Percentiles rank a stretch among this genome's conserved stretches.
Evolutionary conservation across 2,329 filamentous ascomycete genomes (phyloP).

Genomic region (Colletotrichum sp.): DNA sequence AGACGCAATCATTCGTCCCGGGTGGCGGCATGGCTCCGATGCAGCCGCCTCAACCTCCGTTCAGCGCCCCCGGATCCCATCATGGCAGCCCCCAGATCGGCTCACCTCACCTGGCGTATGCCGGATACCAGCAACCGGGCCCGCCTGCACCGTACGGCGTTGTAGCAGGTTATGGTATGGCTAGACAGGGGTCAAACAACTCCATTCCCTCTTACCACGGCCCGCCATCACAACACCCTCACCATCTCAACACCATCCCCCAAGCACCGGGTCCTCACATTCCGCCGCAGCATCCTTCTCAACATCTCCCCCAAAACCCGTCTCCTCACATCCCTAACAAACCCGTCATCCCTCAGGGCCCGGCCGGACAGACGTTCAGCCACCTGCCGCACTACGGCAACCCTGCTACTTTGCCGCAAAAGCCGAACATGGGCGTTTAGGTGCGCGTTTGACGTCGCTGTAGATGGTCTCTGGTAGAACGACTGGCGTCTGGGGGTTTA

Average conservation of each 20-base stretch:
- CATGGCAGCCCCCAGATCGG: constrained; percentile 60
- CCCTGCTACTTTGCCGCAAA: constrained; percentile 64
- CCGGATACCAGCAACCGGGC: constrained; percentile 50
- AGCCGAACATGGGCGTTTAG: constrained; percentile 50
- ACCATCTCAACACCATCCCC: constrained; percentile 45
- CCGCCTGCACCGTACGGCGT: constrained; percentile 51
- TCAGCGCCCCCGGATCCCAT: constrained; percentile 53
- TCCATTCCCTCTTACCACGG: constrained; percentile 58
- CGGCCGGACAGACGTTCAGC: constrained; percentile 49
- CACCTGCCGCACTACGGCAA: constrained; percentile 65
- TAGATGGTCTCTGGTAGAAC: constrained; percentile 16
- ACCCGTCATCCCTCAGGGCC: constrained; percentile 46
- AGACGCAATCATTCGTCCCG: constrained; percentile 91
- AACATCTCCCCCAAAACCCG: constrained; percentile 49
- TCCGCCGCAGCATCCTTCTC: constrained; percentile 40
- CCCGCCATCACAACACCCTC: constrained; percentile 35
- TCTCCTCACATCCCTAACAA: constrained; percentile 51
- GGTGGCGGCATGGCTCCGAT: constrained; percentile 51
- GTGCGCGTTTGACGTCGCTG: constrained; percentile 12
- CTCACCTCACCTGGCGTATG: constrained; percentile 56
- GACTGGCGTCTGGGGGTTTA: constrained; percentile 14
- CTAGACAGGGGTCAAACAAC: constrained; percentile 60
- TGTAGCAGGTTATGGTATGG: constrained; percentile 57
- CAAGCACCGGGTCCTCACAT: constrained; percentile 35
- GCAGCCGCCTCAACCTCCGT: constrained; percentile 53